Conservation (phyloP, 2,329 filamentous ascomycete species). For the Esteya vermicola region DNA sequence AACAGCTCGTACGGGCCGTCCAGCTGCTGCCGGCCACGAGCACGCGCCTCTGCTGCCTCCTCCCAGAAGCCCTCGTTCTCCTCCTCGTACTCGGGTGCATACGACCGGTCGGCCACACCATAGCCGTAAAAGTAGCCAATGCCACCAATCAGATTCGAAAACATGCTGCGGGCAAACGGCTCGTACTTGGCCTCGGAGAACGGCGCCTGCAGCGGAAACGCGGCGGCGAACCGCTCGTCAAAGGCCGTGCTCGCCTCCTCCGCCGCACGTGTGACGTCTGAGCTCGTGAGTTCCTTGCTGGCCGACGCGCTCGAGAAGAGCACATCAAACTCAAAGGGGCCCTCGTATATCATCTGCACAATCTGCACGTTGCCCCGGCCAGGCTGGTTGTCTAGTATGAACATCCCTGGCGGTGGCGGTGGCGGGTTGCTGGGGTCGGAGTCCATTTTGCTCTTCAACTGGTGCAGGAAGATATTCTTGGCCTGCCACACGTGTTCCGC, state of each 20-base stretch:
- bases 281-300: constrained; percentile 34
- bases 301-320: constrained; percentile 73
- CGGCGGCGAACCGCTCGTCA: constrained; percentile 55
- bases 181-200: constrained; percentile 62
- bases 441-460: constrained; percentile 36
- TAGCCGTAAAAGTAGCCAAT: constrained; percentile 92
- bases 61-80: constrained; percentile 94
- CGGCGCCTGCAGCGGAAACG: constrained; percentile 61
- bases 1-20: constrained; percentile 83
- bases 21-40: constrained; percentile 48
- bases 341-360: constrained; percentile 83
- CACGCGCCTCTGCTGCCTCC: constrained; percentile 68
- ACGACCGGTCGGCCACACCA: constrained; percentile 77
- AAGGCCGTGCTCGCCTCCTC: constrained; percentile 53
- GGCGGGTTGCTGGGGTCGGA: constrained; percentile 49
- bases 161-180: constrained; percentile 73
- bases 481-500: constrained; percentile 69
- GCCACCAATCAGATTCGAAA: constrained; percentile 87
- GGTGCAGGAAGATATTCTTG: constrained; percentile 45
- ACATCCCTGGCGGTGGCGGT: constrained; percentile 74
- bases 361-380: constrained; percentile 69
- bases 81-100: constrained; percentile 87
- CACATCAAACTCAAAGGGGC: constrained; percentile 84
- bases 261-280: constrained; percentile 58
- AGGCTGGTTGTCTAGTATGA: constrained; percentile 59